Evolutionary conservation across 1,284 basidiomycete species (phyloP).

Genomic region (Rhodotorula sp.): DNA sequence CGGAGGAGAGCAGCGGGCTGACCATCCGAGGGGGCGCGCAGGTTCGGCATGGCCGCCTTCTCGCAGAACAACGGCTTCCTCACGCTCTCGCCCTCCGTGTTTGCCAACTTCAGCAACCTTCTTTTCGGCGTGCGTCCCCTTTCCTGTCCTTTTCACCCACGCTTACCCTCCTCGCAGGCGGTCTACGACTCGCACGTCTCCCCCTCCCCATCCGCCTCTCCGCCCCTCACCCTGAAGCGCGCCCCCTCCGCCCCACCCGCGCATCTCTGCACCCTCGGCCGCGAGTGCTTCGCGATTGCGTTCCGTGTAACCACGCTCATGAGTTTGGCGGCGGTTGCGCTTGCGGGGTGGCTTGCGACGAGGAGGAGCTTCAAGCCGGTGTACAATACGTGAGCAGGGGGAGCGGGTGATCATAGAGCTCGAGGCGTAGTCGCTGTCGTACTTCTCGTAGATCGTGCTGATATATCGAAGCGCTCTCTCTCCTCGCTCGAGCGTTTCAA

Average conservation of each 20-base stretch:
- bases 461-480: too few relatives aligned
- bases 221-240: not conserved
- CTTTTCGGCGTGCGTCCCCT: conserved; percentile 20
- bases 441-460: not conserved
- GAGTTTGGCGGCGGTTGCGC: conserved; percentile 11
- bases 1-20: too few relatives aligned
- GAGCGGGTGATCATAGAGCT: not conserved
- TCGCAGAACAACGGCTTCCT: conserved; percentile 26
- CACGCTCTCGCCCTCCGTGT: conserved; percentile 15
- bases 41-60: conserved; percentile 21
- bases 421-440: not conserved
- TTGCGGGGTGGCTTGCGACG: conserved; percentile 13
- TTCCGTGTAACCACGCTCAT: conserved; percentile 29
- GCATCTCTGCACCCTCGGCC: conserved; percentile 22
- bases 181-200: conserved; percentile 32
- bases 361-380: conserved; percentile 18
- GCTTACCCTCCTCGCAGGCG: not conserved
- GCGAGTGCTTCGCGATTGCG: conserved; percentile 24
- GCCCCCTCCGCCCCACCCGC: conserved; percentile 1
- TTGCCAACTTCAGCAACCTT: conserved; percentile 22
- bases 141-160: too few relatives aligned
- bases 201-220: not conserved
- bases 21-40: not conserved
- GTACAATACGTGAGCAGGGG: conserved; percentile 5
- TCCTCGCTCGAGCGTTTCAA: too few relatives aligned